phyloP scores from a whole-genome alignment of 257 asterid genomes.

The Scutellaria barbata region DNA sequence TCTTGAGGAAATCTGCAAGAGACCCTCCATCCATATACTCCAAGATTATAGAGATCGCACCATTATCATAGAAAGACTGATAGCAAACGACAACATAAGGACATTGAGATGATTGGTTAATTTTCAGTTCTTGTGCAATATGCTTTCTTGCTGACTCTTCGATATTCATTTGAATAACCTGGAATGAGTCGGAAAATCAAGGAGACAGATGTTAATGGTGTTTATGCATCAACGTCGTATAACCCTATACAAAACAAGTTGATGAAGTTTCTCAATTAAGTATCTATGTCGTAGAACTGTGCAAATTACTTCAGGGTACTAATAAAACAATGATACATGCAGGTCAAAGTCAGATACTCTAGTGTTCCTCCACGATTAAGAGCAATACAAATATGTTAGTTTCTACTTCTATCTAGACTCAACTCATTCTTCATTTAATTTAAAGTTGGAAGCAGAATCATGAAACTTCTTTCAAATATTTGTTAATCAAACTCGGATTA shows the following conservation, averaged over 20 bases:
- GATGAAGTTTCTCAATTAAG: neutral
- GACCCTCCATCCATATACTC: constrained; percentile 99
- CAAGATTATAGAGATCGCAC: constrained; percentile 93
- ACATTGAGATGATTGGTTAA: constrained; percentile 94
- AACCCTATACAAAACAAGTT: neutral
- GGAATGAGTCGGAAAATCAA: constrained; percentile 29
- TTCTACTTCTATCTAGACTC: neutral
- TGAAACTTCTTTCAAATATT: neutral
- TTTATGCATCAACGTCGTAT: neutral
- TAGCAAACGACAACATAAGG: constrained; percentile 85
- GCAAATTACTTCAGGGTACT: neutral
- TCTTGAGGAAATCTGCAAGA: constrained; percentile 86
- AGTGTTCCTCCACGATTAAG: neutral
- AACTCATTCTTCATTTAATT: too few species aligned
- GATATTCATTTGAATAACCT: constrained; percentile 98
- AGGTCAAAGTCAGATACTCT: neutral
- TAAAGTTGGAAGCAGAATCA: neutral
- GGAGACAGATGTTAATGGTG: neutral
- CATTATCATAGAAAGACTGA: constrained; percentile 95
- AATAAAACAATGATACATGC: neutral
- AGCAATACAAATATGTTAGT: neutral
- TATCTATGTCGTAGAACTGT: neutral
- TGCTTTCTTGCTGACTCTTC: constrained; percentile 80
- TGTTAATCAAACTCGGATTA: neutral
- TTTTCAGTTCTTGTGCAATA: constrained; percentile 95